Evolutionary conservation across 768 basidiomycete species (phyloP).

Genomic region (Agrocybe pediades): DNA sequence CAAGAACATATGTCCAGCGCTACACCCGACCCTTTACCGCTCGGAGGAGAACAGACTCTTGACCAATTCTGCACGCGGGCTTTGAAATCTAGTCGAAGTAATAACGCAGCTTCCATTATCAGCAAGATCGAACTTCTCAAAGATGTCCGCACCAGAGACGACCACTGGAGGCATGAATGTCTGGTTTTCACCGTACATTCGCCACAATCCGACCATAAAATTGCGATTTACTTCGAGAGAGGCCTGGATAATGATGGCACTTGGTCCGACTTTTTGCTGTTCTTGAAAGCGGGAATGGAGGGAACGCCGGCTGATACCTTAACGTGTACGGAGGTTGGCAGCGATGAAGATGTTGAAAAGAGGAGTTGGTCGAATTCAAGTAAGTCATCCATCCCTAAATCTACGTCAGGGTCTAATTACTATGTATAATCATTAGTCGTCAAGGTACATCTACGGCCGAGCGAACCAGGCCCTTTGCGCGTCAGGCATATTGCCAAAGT

Average conservation of each 20-base stretch:
- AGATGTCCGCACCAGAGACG: not conserved
- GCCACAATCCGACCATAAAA: not conserved
- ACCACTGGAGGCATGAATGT: constrained; percentile 4
- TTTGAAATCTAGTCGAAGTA: not conserved
- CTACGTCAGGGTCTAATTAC: not conserved
- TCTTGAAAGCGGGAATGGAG: not conserved
- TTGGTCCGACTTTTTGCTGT: not conserved
- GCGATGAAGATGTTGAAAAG: not conserved
- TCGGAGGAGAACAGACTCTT: not conserved
- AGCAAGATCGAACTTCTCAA: constrained; percentile 2
- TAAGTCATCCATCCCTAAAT: not conserved
- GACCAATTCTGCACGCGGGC: not conserved
- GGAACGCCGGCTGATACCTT: not conserved
- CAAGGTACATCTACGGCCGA: not conserved
- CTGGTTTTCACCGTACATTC: constrained; percentile 1
- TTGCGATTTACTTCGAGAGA: constrained; percentile 1
- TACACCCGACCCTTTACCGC: not conserved
- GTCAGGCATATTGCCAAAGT: not conserved
- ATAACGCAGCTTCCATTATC: not conserved
- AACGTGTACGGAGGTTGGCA: not conserved
- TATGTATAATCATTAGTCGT: not conserved
- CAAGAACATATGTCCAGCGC: not conserved
- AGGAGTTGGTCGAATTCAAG: not conserved
- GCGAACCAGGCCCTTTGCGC: not conserved
- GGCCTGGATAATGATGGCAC: constrained; percentile 1